Evolutionary conservation across 352 stramenopile genomes (phyloP), one percentile per base, ranked within the genome.

Genomic region (Pythium sp.): DNA sequence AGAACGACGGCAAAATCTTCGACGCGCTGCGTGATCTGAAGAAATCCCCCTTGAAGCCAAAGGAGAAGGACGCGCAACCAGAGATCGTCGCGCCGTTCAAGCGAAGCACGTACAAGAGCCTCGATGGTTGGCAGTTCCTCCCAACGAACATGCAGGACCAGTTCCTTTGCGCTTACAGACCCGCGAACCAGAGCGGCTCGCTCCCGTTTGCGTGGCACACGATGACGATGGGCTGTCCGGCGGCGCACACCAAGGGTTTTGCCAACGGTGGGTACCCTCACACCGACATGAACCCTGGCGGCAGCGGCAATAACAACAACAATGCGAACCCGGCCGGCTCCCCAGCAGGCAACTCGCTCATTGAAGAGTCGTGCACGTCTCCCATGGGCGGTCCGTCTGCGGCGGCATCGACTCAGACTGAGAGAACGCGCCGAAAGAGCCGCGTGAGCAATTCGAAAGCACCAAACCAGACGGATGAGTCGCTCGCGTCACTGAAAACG

Each of bases 91-190:
- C 84, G 8, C 83, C 85, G 14, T 95, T 95, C 75, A 93, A 93
- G 72, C 81, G 84, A 51, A 95, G 87, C 75, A 94, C 86, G 64
- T 92, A 84, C 79, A 93, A 94, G 62, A 90, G 77, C 41, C 70
- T 92, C 14, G 83, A 91, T 20, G 58, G 87, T 32, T 95, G 87
- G 87, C 84, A 93, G 62, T 91, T 87, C 51, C 41, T 95, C 14
- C 80, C 87, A 0, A 95, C 87, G 20, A 95, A 95, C 73, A 92
- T 95, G 84, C 87, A 95, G 71, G 78, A 93, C 63, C 86, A 93
- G 70, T 93, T 91, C 60, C 64, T 93, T 1, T 88, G 75, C 65
- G 80, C 80, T 49, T 76, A 82, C 58, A 79, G 87, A 30, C 79
- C 83, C 43, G 34, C 5, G 71, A 67, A 58, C 64, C 41, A 63